A percentile compares a stretch with the other conserved stretches of the same genome.
Conservation (phyloP, 179 eudicot species). For the Spergularia azorica region DNA sequence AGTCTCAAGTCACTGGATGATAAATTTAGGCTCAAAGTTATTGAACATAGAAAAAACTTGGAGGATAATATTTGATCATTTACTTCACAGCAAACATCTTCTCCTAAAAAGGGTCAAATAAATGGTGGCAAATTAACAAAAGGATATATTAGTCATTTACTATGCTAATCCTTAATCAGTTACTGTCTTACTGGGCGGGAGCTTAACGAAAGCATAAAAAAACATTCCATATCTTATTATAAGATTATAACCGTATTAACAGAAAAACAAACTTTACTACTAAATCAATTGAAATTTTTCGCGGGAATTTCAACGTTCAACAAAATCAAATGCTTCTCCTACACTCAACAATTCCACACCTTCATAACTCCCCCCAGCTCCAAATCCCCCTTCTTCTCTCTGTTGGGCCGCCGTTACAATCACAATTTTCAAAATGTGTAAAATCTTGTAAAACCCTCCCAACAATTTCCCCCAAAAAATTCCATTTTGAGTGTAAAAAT, state of each 20-base stretch:
- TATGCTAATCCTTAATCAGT: too few species aligned
- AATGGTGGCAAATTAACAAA: too few species aligned
- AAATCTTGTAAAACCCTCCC: conserved; percentile 12
- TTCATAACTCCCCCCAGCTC: conserved; percentile 23
- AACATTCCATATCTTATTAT: not conserved
- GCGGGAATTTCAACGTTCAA: conserved; percentile 21
- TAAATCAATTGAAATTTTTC: conserved; percentile 9
- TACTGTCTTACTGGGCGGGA: not conserved
- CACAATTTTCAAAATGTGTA: not conserved
- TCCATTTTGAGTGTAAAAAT: not conserved
- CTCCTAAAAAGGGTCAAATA: too few species aligned
- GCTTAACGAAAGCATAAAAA: too few species aligned
- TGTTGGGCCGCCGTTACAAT: conserved; percentile 2
- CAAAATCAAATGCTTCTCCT: conserved; percentile 24
- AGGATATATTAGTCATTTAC: too few species aligned
- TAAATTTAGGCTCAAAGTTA: too few species aligned
- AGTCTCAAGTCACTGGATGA: too few species aligned
- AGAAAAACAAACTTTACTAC: not conserved
- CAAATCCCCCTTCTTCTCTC: conserved; percentile 18
- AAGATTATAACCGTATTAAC: conserved; percentile 6
- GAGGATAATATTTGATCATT: too few species aligned
- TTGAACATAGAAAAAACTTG: too few species aligned
- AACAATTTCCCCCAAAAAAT: not conserved
- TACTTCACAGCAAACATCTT: too few species aligned
- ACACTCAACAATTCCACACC: not conserved